phyloP scores from a whole-genome alignment of 176 grass and related monocot genomes.

The Poa annua region DNA sequence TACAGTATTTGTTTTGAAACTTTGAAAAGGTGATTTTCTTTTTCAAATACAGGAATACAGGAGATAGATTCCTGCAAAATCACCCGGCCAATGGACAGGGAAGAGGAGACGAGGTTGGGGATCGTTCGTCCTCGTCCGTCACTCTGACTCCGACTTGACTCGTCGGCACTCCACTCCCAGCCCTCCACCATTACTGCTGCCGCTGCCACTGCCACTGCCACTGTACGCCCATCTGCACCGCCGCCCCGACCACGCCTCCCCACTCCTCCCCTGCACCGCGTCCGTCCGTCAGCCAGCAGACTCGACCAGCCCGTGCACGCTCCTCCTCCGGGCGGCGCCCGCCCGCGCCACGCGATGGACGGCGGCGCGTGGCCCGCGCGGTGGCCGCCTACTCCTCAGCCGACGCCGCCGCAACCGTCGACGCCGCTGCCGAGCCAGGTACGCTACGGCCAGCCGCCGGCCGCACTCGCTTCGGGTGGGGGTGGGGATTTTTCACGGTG shows the following conservation, averaged over 20 bases:
- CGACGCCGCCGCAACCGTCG: not conserved
- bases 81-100: too few species aligned
- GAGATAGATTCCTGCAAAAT: too few species aligned
- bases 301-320: not conserved
- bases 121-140: too few species aligned
- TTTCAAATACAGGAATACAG: too few species aligned
- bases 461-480: not conserved
- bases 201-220: conserved; percentile 8
- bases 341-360: conserved; percentile 37
- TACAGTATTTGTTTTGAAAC: too few species aligned
- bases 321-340: conserved; percentile 13
- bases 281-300: not conserved
- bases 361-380: conserved; percentile 54
- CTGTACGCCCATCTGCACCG: not conserved
- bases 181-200: not conserved
- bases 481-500: not conserved
- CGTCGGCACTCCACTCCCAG: not conserved
- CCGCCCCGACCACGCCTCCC: not conserved
- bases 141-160: too few species aligned
- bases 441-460: not conserved
- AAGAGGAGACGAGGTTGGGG: too few species aligned
- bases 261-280: not conserved
- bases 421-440: conserved; percentile 40
- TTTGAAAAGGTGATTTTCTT: too few species aligned
- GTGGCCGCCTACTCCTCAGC: conserved; percentile 19